Evolutionary conservation across 352 stramenopile species (phyloP).

Genomic region (Phytophthora hibernalis): DNA sequence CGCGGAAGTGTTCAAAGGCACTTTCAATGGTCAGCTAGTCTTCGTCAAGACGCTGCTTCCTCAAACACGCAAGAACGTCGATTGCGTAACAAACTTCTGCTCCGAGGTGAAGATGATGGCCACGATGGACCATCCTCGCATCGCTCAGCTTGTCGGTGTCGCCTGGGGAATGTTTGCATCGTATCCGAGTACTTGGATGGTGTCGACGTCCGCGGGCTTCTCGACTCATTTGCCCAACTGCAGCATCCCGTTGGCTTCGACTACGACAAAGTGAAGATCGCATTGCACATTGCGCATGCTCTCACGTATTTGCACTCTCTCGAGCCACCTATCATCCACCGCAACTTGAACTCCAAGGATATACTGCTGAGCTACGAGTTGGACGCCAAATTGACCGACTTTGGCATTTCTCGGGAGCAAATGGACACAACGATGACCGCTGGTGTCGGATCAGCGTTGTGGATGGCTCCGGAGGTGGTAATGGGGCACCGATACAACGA

Average conservation of each 20-base stretch:
- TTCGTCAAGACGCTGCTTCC: slow-evolving; percentile 38
- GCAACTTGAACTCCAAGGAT: slow-evolving; percentile 51
- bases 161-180: slow-evolving; percentile 46
- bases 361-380: slow-evolving; percentile 36
- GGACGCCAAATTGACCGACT: slow-evolving; percentile 55
- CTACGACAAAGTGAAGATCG: slow-evolving; percentile 39
- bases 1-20: slow-evolving; percentile 43
- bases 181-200: slow-evolving; percentile 47
- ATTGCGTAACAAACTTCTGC: slow-evolving; percentile 20
- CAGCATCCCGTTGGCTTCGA: slow-evolving; percentile 38
- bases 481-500: slow-evolving; percentile 53
- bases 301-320: slow-evolving; percentile 48
- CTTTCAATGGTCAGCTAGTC: slow-evolving; percentile 37
- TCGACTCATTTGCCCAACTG: slow-evolving; percentile 20
- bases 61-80: slow-evolving; percentile 18
- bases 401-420: slow-evolving; percentile 41
- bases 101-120: slow-evolving; percentile 30
- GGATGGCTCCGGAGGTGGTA: slow-evolving; percentile 47
- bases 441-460: slow-evolving; percentile 41
- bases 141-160: slow-evolving; percentile 45
- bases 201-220: slow-evolving; percentile 15
- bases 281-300: slow-evolving; percentile 36
- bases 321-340: slow-evolving; percentile 36
- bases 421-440: slow-evolving; percentile 44
- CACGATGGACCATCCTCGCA: slow-evolving; percentile 33